Evolutionary conservation across 345 rosid species (phyloP), one percentile per base, ranked within the genome.

Genomic region (Citrus glauca): DNA sequence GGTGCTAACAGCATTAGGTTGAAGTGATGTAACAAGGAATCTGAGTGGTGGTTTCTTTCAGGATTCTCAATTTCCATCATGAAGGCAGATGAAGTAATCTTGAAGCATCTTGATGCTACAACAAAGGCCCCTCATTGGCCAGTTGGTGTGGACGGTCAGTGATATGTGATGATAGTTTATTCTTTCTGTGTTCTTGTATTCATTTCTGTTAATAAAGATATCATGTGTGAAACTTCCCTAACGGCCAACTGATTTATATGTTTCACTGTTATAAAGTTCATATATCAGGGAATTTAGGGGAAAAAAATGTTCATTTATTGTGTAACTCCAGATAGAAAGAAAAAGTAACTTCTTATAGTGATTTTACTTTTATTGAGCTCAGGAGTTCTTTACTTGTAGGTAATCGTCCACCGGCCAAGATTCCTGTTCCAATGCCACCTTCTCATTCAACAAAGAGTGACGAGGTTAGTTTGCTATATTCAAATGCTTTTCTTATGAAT

Each of bases 101-200:
- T 94, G 81, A 90, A 91, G 50, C 88, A 86, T 38, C 82, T 96
- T 82, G 99, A 96, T 85, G 95, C 99, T 82, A 81, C 90, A 76
- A 96, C 99, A n/a, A 91, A 82, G 88, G 98, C 99, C 80, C 98
- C 99, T 62, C 75, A 84, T 81, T 96, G 99, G 99, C 98, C 97
- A 75, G 89, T 90, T 78, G 97, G 93, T 78, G 90, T 91, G 74
- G 91, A 86, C 82, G 98, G 99, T 95, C 33, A 32, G 94, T 89
- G 48, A 69, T 37, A 5, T 77, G 19, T 63, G 59, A 38, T 61
- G 74, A 55, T 55, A 62, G 80, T 72, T 42, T 25, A 59, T 72
- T 66, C 69, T 55, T 75, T 59, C 22, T 30, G 48, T 74, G 50
- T 63, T 74, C 70, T n/a, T 7, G 30, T 24, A 55, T 27, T 72